Conservation (phyloP, 139 green algal genomes). For the Diplosphaera chodatii region DNA sequence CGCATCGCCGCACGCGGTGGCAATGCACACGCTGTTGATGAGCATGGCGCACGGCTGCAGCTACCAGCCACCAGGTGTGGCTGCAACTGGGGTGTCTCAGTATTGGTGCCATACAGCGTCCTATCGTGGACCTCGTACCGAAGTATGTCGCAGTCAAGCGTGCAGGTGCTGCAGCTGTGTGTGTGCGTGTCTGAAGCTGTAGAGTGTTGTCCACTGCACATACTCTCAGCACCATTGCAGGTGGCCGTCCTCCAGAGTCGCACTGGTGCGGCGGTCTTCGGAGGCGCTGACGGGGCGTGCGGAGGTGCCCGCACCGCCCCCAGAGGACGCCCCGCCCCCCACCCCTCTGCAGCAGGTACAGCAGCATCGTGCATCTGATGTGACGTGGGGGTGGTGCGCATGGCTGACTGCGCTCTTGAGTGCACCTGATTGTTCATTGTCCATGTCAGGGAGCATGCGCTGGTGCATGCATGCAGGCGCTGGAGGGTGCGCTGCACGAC, state of each 20-base stretch:
- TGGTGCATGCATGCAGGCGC: neutral
- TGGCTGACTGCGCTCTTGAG: too few relatives aligned
- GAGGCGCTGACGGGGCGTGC: neutral
- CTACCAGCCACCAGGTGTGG: neutral
- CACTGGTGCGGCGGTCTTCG: neutral
- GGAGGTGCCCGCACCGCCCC: neutral
- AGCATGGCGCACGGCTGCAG: conserved; percentile 4
- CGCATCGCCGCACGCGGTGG: conserved; percentile 3
- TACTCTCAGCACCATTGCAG: too few relatives aligned
- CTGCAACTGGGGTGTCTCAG: too few relatives aligned
- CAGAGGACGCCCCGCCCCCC: neutral
- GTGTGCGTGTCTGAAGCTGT: too few relatives aligned
- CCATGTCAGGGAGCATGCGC: neutral
- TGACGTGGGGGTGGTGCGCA: too few relatives aligned
- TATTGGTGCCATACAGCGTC: too few relatives aligned
- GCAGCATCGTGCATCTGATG: too few relatives aligned
- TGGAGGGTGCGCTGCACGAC: neutral
- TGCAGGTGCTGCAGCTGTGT: too few relatives aligned
- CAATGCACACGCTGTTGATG: conserved; percentile 12
- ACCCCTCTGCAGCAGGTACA: neutral
- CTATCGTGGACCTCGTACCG: too few relatives aligned
- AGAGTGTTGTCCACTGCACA: too few relatives aligned
- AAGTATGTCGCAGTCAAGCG: too few relatives aligned
- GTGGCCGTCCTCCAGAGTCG: conserved; percentile 1
- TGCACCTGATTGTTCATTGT: too few relatives aligned